phyloP scores from a whole-genome alignment of 495 filamentous ascomycete species.

The Penicillium macrosclerotiorum region DNA sequence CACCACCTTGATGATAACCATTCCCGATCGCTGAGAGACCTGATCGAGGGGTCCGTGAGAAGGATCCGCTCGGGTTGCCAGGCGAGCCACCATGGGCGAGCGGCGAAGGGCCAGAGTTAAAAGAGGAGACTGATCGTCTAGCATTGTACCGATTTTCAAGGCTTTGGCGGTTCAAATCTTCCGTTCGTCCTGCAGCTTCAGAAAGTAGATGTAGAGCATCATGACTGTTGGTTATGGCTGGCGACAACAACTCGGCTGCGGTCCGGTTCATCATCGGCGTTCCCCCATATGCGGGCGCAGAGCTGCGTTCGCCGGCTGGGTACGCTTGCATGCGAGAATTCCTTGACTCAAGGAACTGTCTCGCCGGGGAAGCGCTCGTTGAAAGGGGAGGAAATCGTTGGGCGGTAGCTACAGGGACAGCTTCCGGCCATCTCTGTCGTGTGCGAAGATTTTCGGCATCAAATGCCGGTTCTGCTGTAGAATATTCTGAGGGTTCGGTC shows the following conservation, averaged over 20 bases:
- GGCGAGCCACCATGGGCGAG: slow-evolving; percentile 41
- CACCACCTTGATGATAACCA: slow-evolving; percentile 29
- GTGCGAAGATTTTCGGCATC: slow-evolving; percentile 26
- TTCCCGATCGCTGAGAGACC: slow-evolving; percentile 28
- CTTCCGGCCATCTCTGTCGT: slow-evolving; percentile 36
- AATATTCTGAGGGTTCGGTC: slow-evolving; percentile 28
- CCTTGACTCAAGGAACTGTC: slow-evolving; percentile 31
- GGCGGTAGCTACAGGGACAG: slow-evolving; percentile 11
- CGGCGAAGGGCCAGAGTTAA: slow-evolving; percentile 42
- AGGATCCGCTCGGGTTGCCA: slow-evolving; percentile 36
- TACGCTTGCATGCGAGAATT: slow-evolving; percentile 29
- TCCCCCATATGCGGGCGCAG: slow-evolving; percentile 30
- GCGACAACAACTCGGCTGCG: slow-evolving; percentile 54
- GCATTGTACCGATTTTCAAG: slow-evolving; percentile 39
- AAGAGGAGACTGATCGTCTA: slow-evolving; percentile 43
- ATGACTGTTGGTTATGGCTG: slow-evolving; percentile 56
- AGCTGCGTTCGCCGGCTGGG: slow-evolving; percentile 25
- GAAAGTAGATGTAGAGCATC: slow-evolving; percentile 59
- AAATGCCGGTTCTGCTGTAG: slow-evolving; percentile 25
- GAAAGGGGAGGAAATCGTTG: slow-evolving; percentile 29
- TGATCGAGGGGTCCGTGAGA: slow-evolving; percentile 34
- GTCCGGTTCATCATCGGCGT: slow-evolving; percentile 54
- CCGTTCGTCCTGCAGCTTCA: slow-evolving; percentile 55
- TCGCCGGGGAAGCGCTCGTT: slow-evolving; percentile 20
- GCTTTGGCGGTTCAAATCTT: slow-evolving; percentile 45